Base-by-base conservation (phyloP, 1,139 yeast species). In the Scheffersomyces titani region DNA sequence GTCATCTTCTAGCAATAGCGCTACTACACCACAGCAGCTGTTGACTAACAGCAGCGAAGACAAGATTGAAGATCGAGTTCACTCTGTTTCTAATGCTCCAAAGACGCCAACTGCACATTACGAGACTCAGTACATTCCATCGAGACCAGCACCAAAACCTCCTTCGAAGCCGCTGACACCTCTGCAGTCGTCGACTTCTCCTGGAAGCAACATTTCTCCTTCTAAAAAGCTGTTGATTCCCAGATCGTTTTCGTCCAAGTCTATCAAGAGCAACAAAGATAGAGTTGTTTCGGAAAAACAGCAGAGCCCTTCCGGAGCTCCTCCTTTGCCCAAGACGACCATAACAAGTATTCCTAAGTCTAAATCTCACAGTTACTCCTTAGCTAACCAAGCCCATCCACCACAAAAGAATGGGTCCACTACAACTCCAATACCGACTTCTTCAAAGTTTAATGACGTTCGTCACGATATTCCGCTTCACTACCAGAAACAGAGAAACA, bases 141-240 rank as follows among this genome's bases (percentile, higher is more conserved):
- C 86, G 54, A 75, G 91, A 59, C 90, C 91, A 0, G 90, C 92
- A 0, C 92, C 92, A 50, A 83, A 82, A 59, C 84, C 84, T 1
- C 84, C 83, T 3, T 61, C 67, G 48, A 61, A 55, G 44, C 51
- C 56, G 6, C 59, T 60, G 19, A 57, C 65, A n/a, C 62, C 60
- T 6, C 51, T 54, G 36, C 60, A 51, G 44, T 19, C 54, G 18
- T 51, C 53, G 21, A 46, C 57, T 13, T 22, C 53, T 2, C 52
- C 53, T 5, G 19, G 24, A 19, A 46, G 19, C n/a, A 19, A 20
- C 11, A 50, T 55, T 2, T 57, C 67, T 1, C 65, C 64, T 16
- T 54, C 65, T 2, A 68, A 66, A 51, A 63, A 59, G 51, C 51
- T 63, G 16, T 65, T 73, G 50, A 68, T 72, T 69, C 76, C 77